These are phyloP conservation scores for Scleroderma bovista DNA, from an alignment of 768 basidiomycete genomes.

Conservation along the genomic window DNA sequence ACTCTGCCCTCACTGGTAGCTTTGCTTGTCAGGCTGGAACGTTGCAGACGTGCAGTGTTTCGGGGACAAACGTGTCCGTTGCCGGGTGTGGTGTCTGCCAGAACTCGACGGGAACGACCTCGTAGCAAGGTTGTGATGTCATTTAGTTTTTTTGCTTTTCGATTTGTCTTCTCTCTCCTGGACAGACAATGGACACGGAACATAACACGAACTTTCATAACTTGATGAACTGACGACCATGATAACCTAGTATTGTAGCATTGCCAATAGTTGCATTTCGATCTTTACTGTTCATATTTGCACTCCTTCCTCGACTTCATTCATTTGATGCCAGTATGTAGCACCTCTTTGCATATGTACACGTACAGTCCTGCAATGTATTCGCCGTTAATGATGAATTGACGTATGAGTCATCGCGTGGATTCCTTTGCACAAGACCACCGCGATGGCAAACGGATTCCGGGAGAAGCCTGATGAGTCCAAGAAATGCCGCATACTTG, in stretches of 20 bases:
- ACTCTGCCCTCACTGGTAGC: constrained; percentile 31
- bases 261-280: not conserved
- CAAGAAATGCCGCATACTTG: constrained; percentile 50
- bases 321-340: no score
- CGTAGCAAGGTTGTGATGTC: not conserved
- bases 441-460: not conserved
- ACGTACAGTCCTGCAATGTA: no score
- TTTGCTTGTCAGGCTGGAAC: constrained; percentile 11
- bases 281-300: not conserved
- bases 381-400: no score
- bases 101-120: constrained; percentile 8
- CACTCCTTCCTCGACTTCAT: not conserved
- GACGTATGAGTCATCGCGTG: no score
- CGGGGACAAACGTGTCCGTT: constrained; percentile 15
- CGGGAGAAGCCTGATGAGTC: not conserved
- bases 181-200: not conserved
- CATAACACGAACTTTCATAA: not conserved
- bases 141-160: not conserved
- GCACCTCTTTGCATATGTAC: no score
- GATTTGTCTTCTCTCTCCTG: not conserved
- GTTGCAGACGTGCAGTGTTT: constrained; percentile 17
- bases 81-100: constrained; percentile 21
- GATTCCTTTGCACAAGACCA: not conserved
- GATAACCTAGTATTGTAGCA: not conserved
- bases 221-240: not conserved